Conservation (phyloP, 805 yeast genomes). For the Peterozyma toletana region DNA sequence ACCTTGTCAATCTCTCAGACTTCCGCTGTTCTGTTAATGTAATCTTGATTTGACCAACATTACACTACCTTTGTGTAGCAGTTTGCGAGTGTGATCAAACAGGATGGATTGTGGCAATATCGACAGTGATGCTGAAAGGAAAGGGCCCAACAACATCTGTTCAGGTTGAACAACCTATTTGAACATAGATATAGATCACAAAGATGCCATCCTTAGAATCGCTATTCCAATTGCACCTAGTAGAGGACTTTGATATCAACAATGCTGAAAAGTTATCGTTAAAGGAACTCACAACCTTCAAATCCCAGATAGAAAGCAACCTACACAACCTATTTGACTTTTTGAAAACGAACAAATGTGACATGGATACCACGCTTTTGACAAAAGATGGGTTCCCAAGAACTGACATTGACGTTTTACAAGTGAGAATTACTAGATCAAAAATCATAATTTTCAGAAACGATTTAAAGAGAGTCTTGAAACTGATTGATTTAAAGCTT, state of each 20-base stretch:
- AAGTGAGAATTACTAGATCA: slow-evolving; percentile 53
- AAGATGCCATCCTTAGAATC: slow-evolving; percentile 4
- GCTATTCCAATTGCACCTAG: not conserved
- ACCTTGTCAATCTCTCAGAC: too few relatives aligned
- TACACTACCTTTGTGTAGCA: too few relatives aligned
- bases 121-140: too few relatives aligned
- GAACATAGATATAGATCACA: too few relatives aligned
- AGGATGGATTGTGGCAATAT: too few relatives aligned
- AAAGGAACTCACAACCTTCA: slow-evolving; percentile 21
- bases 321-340: slow-evolving; percentile 32
- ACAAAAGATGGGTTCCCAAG: slow-evolving; percentile 82
- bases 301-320: slow-evolving; percentile 32
- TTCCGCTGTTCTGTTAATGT: too few relatives aligned
- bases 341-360: slow-evolving; percentile 39
- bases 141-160: too few relatives aligned
- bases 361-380: slow-evolving; percentile 59
- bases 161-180: too few relatives aligned
- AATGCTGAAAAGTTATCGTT: not conserved
- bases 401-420: slow-evolving; percentile 72
- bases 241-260: not conserved
- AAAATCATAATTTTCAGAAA: slow-evolving; percentile 63
- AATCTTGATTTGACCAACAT: too few relatives aligned
- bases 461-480: slow-evolving; percentile 50
- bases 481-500: slow-evolving; percentile 39
- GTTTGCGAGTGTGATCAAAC: too few relatives aligned